Evolutionary conservation across 1,284 basidiomycete species (phyloP).

Genomic region (Naganishia albida): DNA sequence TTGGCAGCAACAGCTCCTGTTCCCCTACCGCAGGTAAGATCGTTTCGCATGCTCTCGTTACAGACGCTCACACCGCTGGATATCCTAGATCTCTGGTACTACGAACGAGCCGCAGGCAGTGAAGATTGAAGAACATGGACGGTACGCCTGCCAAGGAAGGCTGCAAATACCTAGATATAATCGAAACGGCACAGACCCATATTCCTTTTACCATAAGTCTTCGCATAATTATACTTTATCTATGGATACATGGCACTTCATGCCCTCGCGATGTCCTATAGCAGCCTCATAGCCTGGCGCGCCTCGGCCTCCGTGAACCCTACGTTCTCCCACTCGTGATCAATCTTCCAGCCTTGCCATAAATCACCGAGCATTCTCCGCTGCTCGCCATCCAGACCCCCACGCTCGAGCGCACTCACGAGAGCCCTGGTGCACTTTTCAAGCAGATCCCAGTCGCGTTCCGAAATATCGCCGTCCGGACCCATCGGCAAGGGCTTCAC

Average conservation of each 20-base stretch:
- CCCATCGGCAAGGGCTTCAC: conserved; percentile 59
- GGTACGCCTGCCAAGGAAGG: not conserved
- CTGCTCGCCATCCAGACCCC: conserved; percentile 45
- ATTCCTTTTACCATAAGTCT: not conserved
- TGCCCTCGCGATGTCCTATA: not conserved
- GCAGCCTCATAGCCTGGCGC: conserved; percentile 19
- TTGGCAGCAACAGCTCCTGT: conserved; percentile 38
- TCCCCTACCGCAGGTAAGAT: conserved; percentile 37
- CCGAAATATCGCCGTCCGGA: conserved; percentile 64
- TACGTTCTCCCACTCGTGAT: conserved; percentile 38
- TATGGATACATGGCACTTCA: conserved; percentile 1
- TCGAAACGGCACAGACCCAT: not conserved
- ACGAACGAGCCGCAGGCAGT: conserved; percentile 36
- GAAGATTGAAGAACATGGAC: conserved; percentile 6
- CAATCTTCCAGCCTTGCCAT: conserved; percentile 41
- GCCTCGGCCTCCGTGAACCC: conserved; percentile 40
- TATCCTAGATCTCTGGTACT: conserved; percentile 37
- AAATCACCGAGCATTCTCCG: conserved; percentile 43
- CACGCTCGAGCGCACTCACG: conserved; percentile 47
- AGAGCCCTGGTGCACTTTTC: conserved; percentile 72
- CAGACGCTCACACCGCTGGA: not conserved
- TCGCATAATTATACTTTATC: not conserved
- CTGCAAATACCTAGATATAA: not conserved
- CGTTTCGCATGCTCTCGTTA: not conserved
- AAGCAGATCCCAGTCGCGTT: conserved; percentile 72